Evolutionary conservation across 306 rosid genomes (phyloP).

Genomic region (Rosa persica): DNA sequence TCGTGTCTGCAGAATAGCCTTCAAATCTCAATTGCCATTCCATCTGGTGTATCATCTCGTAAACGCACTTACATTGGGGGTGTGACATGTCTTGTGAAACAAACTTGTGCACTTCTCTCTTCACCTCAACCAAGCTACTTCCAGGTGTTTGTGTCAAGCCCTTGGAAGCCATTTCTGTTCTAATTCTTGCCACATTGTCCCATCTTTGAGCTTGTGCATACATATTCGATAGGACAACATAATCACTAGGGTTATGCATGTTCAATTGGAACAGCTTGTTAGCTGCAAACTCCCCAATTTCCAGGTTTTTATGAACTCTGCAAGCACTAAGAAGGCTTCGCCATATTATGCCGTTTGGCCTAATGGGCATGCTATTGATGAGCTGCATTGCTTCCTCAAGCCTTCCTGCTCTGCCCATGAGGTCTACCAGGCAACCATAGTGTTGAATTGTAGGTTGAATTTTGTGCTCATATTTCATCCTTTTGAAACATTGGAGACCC

Average conservation of each 20-base stretch:
- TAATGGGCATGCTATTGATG: conserved; percentile 50
- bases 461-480: conserved; percentile 58
- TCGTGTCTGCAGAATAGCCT: conserved; percentile 69
- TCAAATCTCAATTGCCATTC: conserved; percentile 95
- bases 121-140: conserved; percentile 70
- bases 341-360: conserved; percentile 72
- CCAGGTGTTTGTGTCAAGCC: conserved; percentile 64
- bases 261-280: conserved; percentile 46
- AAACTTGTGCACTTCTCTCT: conserved; percentile 59
- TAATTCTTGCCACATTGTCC: conserved; percentile 61
- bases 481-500: conserved; percentile 51
- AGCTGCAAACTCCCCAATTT: conserved; percentile 63
- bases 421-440: conserved; percentile 85
- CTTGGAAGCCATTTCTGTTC: conserved; percentile 50
- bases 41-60: conserved; percentile 88
- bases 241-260: conserved; percentile 56
- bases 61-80: conserved; percentile 36
- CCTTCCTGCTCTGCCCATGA: conserved; percentile 71
- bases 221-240: conserved; percentile 65
- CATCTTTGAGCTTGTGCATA: conserved; percentile 65
- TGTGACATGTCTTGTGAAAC: conserved; percentile 75
- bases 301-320: conserved; percentile 60
- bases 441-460: conserved; percentile 67
- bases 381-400: conserved; percentile 65
- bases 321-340: conserved; percentile 82